Evolutionary conservation across 2,329 filamentous ascomycete genomes (phyloP), one percentile per base, ranked within the genome.

Genomic region (Aspergillus flavus): DNA sequence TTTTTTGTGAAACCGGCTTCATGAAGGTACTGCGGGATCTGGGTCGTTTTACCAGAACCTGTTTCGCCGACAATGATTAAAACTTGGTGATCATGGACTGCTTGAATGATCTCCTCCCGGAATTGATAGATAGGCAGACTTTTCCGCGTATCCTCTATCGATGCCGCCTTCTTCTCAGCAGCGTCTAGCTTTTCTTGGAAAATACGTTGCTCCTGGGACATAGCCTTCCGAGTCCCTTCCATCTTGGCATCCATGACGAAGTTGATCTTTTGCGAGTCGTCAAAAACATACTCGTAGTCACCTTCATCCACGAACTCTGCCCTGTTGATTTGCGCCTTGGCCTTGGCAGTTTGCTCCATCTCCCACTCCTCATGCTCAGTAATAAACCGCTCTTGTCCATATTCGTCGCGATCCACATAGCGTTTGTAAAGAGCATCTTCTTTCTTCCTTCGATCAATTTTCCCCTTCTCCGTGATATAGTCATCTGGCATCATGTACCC

Each of bases 281-380:
- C 95, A 75, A 99, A 89, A 16, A 99, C 91, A 73, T 94, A 97
- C 70, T 95, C 92, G 75, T 98, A 99, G 63, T 96, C 90, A 14
- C 89, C 89, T 68, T 93, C 89, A 58, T 94, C 89, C 16, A 91
- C 88, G 41, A 89, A 85, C 73, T 96, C 92, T 0, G 88, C 81
- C 59, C 88, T 87, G 68, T 87, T 85, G 63, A 96, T 93, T 75
- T 97, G 93, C 1, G 92, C 89, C 75, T 94, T 95, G 6, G 93
- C 94, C 76, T 96, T 96, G 61, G 89, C 85, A 0, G 91, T 86
- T 79, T 98, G 94, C 74, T 98, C 94, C 62, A 88, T 83, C 76
- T 99, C 95, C 94, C 94, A 99, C 73, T 97, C 92, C 66, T 99
- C 94, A 67, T 97, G 91, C 76, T 99, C 95, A 0, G 93, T 97